Conservation (phyloP, 106 monocot species). For the Acorus gramineus region DNA sequence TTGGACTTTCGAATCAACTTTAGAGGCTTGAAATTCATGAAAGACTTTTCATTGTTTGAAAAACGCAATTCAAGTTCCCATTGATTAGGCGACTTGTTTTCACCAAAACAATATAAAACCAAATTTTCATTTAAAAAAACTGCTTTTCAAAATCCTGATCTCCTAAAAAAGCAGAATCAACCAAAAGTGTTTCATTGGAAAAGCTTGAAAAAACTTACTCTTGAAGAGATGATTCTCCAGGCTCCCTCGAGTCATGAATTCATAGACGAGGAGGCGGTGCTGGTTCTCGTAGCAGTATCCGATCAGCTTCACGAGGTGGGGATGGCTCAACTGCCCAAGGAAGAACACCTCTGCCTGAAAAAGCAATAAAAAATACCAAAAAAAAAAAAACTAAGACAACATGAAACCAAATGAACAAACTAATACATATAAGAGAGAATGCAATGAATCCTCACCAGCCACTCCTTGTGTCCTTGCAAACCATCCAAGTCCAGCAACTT, state of each 20-base stretch:
- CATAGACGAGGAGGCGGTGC: conserved; percentile 72
- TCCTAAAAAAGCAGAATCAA: background rate
- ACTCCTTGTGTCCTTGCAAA: conserved; percentile 74
- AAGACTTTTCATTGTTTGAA: too few species aligned
- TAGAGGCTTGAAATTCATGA: too few species aligned
- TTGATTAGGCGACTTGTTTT: too few species aligned
- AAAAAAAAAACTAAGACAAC: background rate
- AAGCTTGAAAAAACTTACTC: conserved; percentile 20
- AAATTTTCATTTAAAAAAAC: too few species aligned
- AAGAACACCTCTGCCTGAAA: conserved; percentile 72
- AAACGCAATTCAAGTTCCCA: too few species aligned
- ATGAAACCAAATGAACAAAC: too few species aligned
- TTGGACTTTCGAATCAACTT: too few species aligned
- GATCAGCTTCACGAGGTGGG: conserved; percentile 70
- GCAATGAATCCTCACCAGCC: conserved; percentile 44
- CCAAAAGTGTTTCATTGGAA: background rate
- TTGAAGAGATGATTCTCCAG: conserved; percentile 84
- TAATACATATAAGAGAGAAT: background rate
- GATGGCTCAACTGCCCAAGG: conserved; percentile 70
- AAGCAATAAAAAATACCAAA: too few species aligned
- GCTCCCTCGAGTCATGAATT: conserved; percentile 74
- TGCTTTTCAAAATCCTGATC: too few species aligned
- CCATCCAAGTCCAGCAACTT: conserved; percentile 74
- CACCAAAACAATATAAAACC: too few species aligned
- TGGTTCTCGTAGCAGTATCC: conserved; percentile 81